Percentiles rank a stretch among this genome's conserved stretches.
Evolutionary conservation across 495 filamentous ascomycete genomes (phyloP).

Genomic region (Glarea lozoyensis): DNA sequence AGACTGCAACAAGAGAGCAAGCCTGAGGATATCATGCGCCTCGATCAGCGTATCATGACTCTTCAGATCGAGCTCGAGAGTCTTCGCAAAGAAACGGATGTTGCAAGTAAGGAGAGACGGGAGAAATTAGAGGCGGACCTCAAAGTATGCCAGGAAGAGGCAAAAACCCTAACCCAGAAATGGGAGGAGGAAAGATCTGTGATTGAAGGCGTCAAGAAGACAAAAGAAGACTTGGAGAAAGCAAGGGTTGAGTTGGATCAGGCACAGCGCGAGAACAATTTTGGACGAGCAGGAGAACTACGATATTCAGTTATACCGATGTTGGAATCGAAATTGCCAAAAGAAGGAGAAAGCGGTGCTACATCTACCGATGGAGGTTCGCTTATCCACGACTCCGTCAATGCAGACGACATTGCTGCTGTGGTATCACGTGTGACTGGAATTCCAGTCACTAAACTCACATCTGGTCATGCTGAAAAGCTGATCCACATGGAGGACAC

Average conservation of each 20-base stretch:
- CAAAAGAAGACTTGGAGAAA: slow-evolving; percentile 75
- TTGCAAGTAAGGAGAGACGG: slow-evolving; percentile 78
- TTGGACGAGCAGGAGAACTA: slow-evolving; percentile 77
- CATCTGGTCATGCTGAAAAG: slow-evolving; percentile 86
- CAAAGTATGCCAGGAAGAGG: slow-evolving; percentile 65
- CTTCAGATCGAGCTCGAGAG: slow-evolving; percentile 97
- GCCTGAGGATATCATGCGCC: slow-evolving; percentile 80
- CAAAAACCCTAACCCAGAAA: slow-evolving; percentile 52
- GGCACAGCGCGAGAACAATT: slow-evolving; percentile 81
- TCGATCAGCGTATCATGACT: slow-evolving; percentile 92
- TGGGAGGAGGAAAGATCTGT: slow-evolving; percentile 89
- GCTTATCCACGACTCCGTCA: slow-evolving; percentile 87
- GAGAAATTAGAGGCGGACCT: slow-evolving; percentile 72
- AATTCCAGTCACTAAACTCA: slow-evolving; percentile 84
- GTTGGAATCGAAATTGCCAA: slow-evolving; percentile 69
- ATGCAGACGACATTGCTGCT: slow-evolving; percentile 82
- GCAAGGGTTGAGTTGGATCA: slow-evolving; percentile 78
- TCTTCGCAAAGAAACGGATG: slow-evolving; percentile 86
- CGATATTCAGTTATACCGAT: slow-evolving; percentile 77
- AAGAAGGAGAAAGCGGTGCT: slow-evolving; percentile 50
- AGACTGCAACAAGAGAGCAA: slow-evolving; percentile 94
- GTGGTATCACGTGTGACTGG: slow-evolving; percentile 89
- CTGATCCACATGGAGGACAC: slow-evolving; percentile 91
- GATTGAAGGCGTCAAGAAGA: slow-evolving; percentile 75
- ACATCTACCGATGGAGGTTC: slow-evolving; percentile 26